A percentile compares a stretch with the other conserved stretches of the same genome.
These are phyloP conservation scores for Mycena rebaudengoi DNA, from an alignment of 768 basidiomycete species.

Conservation along the genomic window DNA sequence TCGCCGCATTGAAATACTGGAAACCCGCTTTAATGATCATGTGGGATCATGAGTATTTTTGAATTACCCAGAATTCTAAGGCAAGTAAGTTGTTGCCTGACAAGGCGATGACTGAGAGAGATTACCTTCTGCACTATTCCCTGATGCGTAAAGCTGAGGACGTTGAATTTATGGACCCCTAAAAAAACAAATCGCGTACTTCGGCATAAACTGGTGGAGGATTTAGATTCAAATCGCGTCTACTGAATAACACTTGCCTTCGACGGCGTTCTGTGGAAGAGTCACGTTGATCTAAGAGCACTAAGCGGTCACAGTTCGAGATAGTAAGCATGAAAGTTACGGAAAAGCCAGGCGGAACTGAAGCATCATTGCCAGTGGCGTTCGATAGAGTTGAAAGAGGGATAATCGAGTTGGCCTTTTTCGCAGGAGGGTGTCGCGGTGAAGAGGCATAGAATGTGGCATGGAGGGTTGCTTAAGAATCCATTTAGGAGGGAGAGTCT, in stretches of 20 bases:
- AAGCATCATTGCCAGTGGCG: slow-evolving; percentile 73
- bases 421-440: slow-evolving; percentile 60
- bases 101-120: background rate
- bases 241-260: background rate
- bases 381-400: slow-evolving; percentile 74
- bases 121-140: slow-evolving; percentile 51
- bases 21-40: too few species aligned
- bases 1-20: too few species aligned
- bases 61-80: slow-evolving; percentile 88
- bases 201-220: slow-evolving; percentile 19
- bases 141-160: slow-evolving; percentile 73
- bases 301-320: background rate
- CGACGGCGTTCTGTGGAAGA: slow-evolving; percentile 72
- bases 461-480: slow-evolving; percentile 61
- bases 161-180: too few species aligned
- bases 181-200: background rate
- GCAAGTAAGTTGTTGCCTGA: background rate
- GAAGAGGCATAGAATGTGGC: slow-evolving; percentile 80
- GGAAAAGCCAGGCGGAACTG: slow-evolving; percentile 78
- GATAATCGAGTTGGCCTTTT: slow-evolving; percentile 69
- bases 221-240: background rate
- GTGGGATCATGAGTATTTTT: slow-evolving; percentile 56
- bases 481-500: too few species aligned
- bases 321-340: slow-evolving; percentile 40
- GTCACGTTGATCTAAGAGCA: slow-evolving; percentile 66